Conservation (phyloP, 2,329 filamentous ascomycete species). For the Trichophyton equinum region DNA sequence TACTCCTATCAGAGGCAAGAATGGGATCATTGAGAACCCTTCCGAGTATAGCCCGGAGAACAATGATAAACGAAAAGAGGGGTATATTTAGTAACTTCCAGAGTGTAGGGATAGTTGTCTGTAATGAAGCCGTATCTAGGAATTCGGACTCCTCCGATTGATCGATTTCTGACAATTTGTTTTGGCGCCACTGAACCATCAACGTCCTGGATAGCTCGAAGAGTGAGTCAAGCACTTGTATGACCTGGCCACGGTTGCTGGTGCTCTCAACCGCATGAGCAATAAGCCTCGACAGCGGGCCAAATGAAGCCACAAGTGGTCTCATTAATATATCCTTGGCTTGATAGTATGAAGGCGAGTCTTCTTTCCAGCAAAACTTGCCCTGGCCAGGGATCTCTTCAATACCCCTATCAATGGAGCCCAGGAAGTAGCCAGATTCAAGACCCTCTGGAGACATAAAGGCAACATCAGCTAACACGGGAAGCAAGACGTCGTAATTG, state of each 20-base stretch:
- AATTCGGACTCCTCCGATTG: constrained; percentile 50
- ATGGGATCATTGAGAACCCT: constrained; percentile 47
- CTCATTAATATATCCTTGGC: constrained; percentile 44
- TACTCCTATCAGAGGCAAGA: constrained; percentile 43
- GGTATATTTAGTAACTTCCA: constrained; percentile 65
- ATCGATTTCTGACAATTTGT: constrained; percentile 62
- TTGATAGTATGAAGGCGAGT: constrained; percentile 45
- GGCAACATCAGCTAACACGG: constrained; percentile 54
- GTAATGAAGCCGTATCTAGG: constrained; percentile 52
- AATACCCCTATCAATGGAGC: constrained; percentile 55
- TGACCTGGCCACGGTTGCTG: constrained; percentile 32
- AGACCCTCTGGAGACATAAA: constrained; percentile 62
- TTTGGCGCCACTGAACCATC: constrained; percentile 60
- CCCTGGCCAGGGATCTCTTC: constrained; percentile 38
- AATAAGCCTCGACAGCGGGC: constrained; percentile 50
- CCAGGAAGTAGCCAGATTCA: constrained; percentile 62
- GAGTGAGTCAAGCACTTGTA: constrained; percentile 46
- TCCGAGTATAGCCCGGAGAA: constrained; percentile 61
- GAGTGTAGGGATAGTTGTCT: constrained; percentile 55
- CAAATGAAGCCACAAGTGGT: constrained; percentile 48
- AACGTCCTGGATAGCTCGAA: constrained; percentile 54
- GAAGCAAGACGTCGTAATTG: constrained; percentile 58
- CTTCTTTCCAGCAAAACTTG: constrained; percentile 53
- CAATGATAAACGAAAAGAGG: constrained; percentile 61
- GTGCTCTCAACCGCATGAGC: constrained; percentile 50